Evolutionary conservation across 2,329 filamentous ascomycete species (phyloP).

Genomic region (Fusarium phyllophilum): DNA sequence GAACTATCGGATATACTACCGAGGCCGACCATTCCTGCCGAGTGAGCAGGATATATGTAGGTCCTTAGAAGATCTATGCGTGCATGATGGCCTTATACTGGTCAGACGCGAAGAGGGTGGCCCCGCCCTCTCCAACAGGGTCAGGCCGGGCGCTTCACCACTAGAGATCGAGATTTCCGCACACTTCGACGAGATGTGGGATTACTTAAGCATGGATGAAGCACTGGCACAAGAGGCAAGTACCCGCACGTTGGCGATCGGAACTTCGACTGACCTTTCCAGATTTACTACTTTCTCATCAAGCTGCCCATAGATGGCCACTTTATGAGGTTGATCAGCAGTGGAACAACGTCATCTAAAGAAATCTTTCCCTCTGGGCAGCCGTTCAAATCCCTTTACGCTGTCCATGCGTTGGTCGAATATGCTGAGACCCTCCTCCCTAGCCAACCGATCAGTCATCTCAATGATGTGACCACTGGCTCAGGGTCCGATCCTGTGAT

Average conservation of each 20-base stretch:
- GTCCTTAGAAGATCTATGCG: slow-evolving; percentile 74
- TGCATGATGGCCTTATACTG: slow-evolving; percentile 72
- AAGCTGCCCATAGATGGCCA: slow-evolving; percentile 75
- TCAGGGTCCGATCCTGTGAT: slow-evolving; percentile 38
- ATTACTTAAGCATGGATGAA: slow-evolving; percentile 79
- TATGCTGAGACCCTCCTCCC: slow-evolving; percentile 63
- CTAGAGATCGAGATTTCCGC: slow-evolving; percentile 83
- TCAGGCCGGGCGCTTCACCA: slow-evolving; percentile 63
- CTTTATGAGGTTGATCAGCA: slow-evolving; percentile 68
- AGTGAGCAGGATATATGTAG: slow-evolving; percentile 66
- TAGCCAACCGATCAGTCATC: slow-evolving; percentile 19
- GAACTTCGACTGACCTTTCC: slow-evolving; percentile 27
- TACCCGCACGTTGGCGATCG: not conserved
- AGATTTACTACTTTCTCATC: slow-evolving; percentile 77
- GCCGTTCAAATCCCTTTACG: slow-evolving; percentile 79
- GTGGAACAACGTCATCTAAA: slow-evolving; percentile 60
- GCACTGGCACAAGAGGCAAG: slow-evolving; percentile 73
- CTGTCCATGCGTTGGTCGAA: slow-evolving; percentile 71
- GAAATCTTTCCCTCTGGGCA: slow-evolving; percentile 75
- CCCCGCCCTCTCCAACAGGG: slow-evolving; percentile 54
- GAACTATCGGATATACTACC: slow-evolving; percentile 78
- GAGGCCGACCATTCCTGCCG: slow-evolving; percentile 72
- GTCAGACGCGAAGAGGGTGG: slow-evolving; percentile 68
- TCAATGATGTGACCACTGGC: not conserved
- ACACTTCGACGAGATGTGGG: slow-evolving; percentile 86